Base-by-base conservation (phyloP, 225 moss, liverwort and hornwort species). In the Pseudisothecium myosuroides region DNA sequence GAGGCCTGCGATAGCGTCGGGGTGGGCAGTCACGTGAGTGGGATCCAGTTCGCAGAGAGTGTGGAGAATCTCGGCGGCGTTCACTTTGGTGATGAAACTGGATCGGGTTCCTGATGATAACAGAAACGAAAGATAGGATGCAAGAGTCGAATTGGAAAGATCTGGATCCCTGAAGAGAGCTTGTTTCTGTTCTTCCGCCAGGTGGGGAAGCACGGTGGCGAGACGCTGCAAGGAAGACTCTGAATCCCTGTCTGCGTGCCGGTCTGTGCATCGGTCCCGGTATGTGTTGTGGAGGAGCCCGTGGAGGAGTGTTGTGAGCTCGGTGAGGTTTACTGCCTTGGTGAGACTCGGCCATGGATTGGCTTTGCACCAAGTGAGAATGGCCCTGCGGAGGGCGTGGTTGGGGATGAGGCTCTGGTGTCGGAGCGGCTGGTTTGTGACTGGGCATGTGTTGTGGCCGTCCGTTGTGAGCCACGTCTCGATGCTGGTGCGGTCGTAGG, bases 401-500 rank as follows among this genome's bases (percentile, higher is more conserved):
- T 97, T 97, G 36, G 96, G 94, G 81, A 94, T 94, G 74, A 97
- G 90, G 60, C 87, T 85, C 23, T 76, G 86, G 75, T 90, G 89
- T 50, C 88, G 77, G 15, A 94, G 87, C 14, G 69, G 63, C 90
- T 96, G 96, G 91, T 94, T 96, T 13, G 97, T 95, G 12, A 89
- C 90, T 1, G 95, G 97, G 87, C 97, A 97, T 12, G 94, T 95
- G 82, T 79, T 79, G 63, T 96, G 92, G 75, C 93, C 96, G 41
- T 71, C 92, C 18, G 83, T 90, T 13, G 81, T 82, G 58, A 97
- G 94, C 97, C 97, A 97, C 60, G 84, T 90, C 89, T 97, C 94
- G 77, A 97, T 97, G 87, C 90, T 97, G 45, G 22, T 80, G 28
- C 97, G 93, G 80, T 97, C 94, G 61, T 96, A 97, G 11, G 94